These are phyloP conservation scores for Cordyceps tenuipes DNA, from an alignment of 2,329 filamentous ascomycete genomes.

Conservation along the genomic window DNA sequence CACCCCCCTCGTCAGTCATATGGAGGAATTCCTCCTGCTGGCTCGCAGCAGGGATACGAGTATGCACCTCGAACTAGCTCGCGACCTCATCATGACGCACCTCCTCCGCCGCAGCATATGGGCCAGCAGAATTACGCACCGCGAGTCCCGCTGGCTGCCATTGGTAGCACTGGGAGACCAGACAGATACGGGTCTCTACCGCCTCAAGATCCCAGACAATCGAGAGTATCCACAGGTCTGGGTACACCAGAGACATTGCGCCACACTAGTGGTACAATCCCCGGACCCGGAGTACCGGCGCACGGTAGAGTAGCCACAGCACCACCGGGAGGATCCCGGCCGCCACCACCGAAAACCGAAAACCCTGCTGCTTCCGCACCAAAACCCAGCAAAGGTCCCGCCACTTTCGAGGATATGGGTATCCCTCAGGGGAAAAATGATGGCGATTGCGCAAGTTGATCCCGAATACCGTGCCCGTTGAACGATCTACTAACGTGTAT, in stretches of 20 bases:
- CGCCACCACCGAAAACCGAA: slow-evolving; percentile 9
- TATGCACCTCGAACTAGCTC: slow-evolving; percentile 31
- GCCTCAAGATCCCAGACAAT: slow-evolving; percentile 15
- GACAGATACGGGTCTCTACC: slow-evolving; percentile 27
- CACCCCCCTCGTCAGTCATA: slow-evolving; percentile 2
- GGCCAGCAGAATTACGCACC: background rate
- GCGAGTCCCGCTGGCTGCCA: slow-evolving; percentile 13
- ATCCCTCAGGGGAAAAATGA: slow-evolving; percentile 77
- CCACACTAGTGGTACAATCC: slow-evolving; percentile 16
- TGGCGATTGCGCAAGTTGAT: slow-evolving; percentile 72
- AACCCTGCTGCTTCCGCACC: slow-evolving; percentile 26
- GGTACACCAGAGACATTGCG: slow-evolving; percentile 14
- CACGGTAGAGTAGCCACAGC: slow-evolving; percentile 30
- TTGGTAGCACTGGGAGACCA: slow-evolving; percentile 18
- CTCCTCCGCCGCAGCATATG: slow-evolving; percentile 1
- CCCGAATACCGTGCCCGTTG: background rate
- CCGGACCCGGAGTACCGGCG: slow-evolving; percentile 9
- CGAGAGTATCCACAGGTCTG: slow-evolving; percentile 16
- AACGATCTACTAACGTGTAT: background rate
- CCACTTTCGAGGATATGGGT: slow-evolving; percentile 98
- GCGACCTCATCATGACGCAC: slow-evolving; percentile 11
- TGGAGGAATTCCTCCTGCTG: slow-evolving; percentile 13
- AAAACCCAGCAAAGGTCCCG: slow-evolving; percentile 61
- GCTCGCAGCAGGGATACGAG: slow-evolving; percentile 24
- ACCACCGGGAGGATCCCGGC: slow-evolving; percentile 25